Conservation (phyloP, 305 asterid genomes). For the Solanum chacoense region DNA sequence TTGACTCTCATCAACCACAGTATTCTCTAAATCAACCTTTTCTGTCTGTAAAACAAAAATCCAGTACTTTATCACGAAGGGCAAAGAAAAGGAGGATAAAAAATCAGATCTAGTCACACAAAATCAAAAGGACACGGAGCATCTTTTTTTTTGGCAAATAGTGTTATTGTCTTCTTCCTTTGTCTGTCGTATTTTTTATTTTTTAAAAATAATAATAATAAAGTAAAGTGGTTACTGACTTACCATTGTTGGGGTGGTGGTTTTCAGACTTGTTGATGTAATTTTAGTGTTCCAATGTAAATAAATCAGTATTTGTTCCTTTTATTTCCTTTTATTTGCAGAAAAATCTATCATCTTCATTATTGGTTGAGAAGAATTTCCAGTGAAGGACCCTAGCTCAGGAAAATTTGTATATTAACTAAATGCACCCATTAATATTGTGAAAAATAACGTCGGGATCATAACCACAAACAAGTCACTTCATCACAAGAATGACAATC, state of each 20-base stretch:
- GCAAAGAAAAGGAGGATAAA: constrained; percentile 8
- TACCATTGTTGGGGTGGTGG: not conserved
- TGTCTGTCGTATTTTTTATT: not conserved
- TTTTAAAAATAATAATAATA: not conserved
- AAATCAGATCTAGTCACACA: not conserved
- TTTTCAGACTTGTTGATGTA: not conserved
- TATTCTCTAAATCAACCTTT: constrained; percentile 93
- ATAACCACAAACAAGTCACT: not conserved
- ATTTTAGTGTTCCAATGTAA: not conserved
- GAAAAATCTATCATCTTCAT: not conserved
- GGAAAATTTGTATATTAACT: not conserved
- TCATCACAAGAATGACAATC: not conserved
- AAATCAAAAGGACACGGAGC: not conserved
- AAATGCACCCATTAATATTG: not conserved
- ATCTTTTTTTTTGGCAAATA: not conserved
- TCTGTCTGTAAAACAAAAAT: constrained; percentile 60
- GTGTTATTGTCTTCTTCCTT: not conserved
- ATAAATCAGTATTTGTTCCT: not conserved
- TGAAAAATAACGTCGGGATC: not conserved
- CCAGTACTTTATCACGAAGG: not conserved
- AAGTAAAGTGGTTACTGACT: not conserved
- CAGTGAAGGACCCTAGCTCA: not conserved
- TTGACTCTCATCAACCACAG: constrained; percentile 97
- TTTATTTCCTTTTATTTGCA: not conserved
- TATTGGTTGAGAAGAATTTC: not conserved